Evolutionary conservation across 2,329 filamentous ascomycete genomes (phyloP).

Genomic region (Pseudogymnoascus sp.): DNA sequence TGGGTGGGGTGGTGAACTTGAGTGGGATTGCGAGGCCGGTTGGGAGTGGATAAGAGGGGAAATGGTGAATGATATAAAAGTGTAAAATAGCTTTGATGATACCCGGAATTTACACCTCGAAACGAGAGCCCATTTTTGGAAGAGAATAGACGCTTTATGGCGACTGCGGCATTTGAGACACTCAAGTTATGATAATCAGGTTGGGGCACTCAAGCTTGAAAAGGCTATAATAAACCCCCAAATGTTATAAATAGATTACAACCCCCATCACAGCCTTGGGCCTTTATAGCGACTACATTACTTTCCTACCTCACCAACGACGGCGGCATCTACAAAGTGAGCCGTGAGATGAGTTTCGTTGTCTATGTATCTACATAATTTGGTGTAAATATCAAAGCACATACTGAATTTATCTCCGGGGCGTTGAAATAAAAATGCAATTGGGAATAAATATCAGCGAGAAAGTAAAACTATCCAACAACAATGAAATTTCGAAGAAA

Average conservation of each 20-base stretch:
- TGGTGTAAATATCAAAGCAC: no score
- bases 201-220: neutral
- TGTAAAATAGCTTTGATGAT: neutral
- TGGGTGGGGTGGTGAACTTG: conserved; percentile 50
- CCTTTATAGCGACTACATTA: no score
- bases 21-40: conserved; percentile 43
- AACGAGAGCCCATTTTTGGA: neutral
- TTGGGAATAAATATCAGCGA: no score
- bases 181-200: neutral
- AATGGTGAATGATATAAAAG: neutral
- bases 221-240: neutral
- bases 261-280: neutral
- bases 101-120: neutral
- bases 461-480: no score
- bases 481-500: no score
- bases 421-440: no score
- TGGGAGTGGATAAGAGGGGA: conserved; percentile 22
- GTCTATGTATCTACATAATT: no score
- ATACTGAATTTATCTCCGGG: no score
- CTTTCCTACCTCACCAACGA: no score
- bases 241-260: neutral
- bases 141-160: neutral
- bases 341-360: no score
- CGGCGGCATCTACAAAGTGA: no score
- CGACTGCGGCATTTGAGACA: neutral